Base-by-base conservation (phyloP, 208 protist genomes). In the Angomonas deanei region DNA sequence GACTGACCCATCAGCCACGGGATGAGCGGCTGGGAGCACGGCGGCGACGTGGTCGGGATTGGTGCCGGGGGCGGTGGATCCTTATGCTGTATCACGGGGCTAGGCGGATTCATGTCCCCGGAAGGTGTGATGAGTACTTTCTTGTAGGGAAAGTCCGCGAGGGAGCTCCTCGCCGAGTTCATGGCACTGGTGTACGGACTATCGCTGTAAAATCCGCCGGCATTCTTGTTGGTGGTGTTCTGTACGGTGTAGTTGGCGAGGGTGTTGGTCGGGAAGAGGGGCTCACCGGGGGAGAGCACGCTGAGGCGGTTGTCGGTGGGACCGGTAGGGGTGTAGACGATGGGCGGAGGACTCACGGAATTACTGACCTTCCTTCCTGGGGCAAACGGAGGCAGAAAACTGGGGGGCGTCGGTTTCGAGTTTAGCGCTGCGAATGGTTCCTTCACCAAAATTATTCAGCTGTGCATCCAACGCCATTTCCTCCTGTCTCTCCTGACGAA, bases 391-490 rank as follows among this genome's bases (percentile, higher is more conserved):
- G 23, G 23, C 4, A 19, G 23, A n/a, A 50, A 50, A 5, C 17
- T 26, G 19, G 34, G 62, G 28, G 42, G 36, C 23, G 21, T 6
- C 27, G 32, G 32, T 32, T 33, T 21, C 4, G 47, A 6, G 27
- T 10, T 24, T 11, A 17, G 21, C 6, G 55, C 4, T 3, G 47
- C 23, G 15, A 28, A 3, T 13, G n/a, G 48, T 24, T 28, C 34
- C 66, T n/a, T 68, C 58, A 46, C 66, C 50, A 23, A 59, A 27
- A 42, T 6, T 28, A 17, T 62, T 31, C 48, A 75, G 62, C 34
- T 67, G 48, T 21, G 36, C 52, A 48, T 72, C 70, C 0, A 74
- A 59, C 13, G 46, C 3, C 13, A 47, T 47, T 59, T 76, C 70
- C 27, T 79, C 74, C 13, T 33, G 47, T 19, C 19, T n/a, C 31